Percentiles rank a stretch among this genome's conserved stretches.
These are phyloP conservation scores for Pichia sp. DNA, from an alignment of 1,139 yeast species.

Conservation along the genomic window DNA sequence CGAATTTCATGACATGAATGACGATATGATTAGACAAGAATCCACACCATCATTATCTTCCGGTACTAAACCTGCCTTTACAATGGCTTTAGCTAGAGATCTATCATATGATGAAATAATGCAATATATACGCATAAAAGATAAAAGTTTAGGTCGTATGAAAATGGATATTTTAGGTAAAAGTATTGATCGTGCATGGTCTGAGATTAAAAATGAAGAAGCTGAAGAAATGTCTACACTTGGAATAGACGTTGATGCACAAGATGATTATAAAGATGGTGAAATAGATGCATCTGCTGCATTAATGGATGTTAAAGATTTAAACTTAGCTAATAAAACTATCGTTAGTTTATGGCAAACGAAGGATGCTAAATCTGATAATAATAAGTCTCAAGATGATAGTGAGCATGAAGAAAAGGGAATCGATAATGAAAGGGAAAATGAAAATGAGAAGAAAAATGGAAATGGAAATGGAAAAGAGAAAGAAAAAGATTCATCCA, in stretches of 20 bases:
- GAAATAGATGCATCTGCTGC: conserved; percentile 31
- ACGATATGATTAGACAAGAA: neutral
- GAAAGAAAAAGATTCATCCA: neutral
- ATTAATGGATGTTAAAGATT: conserved; percentile 55
- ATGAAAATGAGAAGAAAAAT: conserved; percentile 10
- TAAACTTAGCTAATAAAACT: conserved; percentile 67
- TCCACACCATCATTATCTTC: conserved; percentile 1
- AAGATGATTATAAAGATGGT: conserved; percentile 25
- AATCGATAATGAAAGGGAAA: conserved; percentile 1
- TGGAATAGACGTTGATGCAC: conserved; percentile 22
- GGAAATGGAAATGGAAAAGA: conserved; percentile 10
- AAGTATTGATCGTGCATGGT: conserved; percentile 37
- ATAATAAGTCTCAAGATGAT: neutral
- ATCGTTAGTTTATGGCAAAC: conserved; percentile 68
- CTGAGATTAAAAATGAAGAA: conserved; percentile 29
- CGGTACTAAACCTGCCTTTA: conserved; percentile 4
- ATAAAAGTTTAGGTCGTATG: conserved; percentile 58
- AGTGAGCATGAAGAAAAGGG: no score
- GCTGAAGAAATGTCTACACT: conserved; percentile 26
- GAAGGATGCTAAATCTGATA: neutral
- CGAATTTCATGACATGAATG: neutral
- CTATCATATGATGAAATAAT: conserved; percentile 45
- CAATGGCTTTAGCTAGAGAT: conserved; percentile 53
- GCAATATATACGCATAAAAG: conserved; percentile 52
- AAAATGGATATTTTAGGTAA: conserved; percentile 46